Evolutionary conservation across 2,329 filamentous ascomycete genomes (phyloP), one percentile per base, ranked within the genome.

Genomic region (Didymella arachidicola): DNA sequence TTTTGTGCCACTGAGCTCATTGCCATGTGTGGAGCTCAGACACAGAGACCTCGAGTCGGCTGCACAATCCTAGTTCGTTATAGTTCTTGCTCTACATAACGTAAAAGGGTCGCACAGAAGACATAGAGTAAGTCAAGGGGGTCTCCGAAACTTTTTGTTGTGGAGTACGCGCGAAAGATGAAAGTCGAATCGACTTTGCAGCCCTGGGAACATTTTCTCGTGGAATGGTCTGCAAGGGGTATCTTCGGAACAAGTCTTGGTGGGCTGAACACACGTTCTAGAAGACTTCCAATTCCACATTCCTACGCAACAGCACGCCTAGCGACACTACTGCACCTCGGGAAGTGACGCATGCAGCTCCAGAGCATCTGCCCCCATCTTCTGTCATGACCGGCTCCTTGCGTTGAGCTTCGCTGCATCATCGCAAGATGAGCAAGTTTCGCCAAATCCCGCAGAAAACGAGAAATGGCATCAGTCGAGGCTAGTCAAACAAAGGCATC

Each of bases 291-390:
- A 50, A 43, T 49, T 30, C 30, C 45, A 48, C 42, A 47, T 38
- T 22, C n/a, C 22, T 47, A 38, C 29, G 29, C 34, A 19, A 25
- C 27, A 48, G 49, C 34, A 43, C 43, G 36, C 27, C 34, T 30
- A 45, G 50, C 56, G 53, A 49, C 56, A 50, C 56, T 59, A 49
- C 56, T 53, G 44, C 50, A 49, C n/a, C 22, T 53, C 49, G 50
- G 49, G 19, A 59, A 49, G 44, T 32, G 38, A 18, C 48, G 25
- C 49, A 32, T 42, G 27, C 36, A 34, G 26, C 30, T 38, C 27
- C 34, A 51, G 22, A 41, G 8, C 27, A 16, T n/a, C 11, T 41
- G 7, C 36, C 10, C 29, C 22, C 27, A 29, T 18, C 27, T 39
- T 36, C 27, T 39, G 29, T 30, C 44, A 22, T 48, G 22, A 29